phyloP scores from a whole-genome alignment of 495 filamentous ascomycete species.

The Extremus antarcticus region DNA sequence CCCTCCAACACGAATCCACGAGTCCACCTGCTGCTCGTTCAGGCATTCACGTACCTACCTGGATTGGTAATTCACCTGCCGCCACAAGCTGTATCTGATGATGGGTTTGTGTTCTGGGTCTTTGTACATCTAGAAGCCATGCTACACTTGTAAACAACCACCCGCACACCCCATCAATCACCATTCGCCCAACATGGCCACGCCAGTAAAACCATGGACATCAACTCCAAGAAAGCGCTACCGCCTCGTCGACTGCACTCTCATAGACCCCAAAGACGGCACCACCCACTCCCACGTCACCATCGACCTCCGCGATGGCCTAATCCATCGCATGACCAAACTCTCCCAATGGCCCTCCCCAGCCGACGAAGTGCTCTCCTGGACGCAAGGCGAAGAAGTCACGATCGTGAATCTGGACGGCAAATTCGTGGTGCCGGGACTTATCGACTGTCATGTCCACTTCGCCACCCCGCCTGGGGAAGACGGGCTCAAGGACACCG shows the following conservation, averaged over 20 bases:
- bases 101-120: too few species aligned
- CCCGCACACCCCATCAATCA: too few species aligned
- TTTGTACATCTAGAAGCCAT: too few species aligned
- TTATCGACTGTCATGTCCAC: constrained; percentile 53
- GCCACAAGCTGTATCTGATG: too few species aligned
- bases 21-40: too few species aligned
- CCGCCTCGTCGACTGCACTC: constrained; percentile 12
- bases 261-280: constrained; percentile 20
- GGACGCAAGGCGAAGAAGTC: constrained; percentile 9
- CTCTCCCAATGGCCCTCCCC: constrained; percentile 8
- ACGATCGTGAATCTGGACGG: constrained; percentile 22
- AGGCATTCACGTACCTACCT: too few species aligned
- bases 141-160: too few species aligned
- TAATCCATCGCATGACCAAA: constrained; percentile 12
- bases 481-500: constrained; percentile 14
- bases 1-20: too few species aligned
- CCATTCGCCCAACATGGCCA: too few species aligned
- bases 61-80: too few species aligned
- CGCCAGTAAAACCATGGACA: constrained; percentile 17
- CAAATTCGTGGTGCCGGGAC: constrained; percentile 42
- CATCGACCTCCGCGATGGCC: constrained; percentile 18
- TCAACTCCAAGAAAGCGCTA: constrained; percentile 11
- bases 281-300: constrained; percentile 8
- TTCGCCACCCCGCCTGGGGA: constrained; percentile 38
- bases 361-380: constrained; percentile 11